Conservation (phyloP, 176 grass and related monocot genomes). For the Pharus latifolius region DNA sequence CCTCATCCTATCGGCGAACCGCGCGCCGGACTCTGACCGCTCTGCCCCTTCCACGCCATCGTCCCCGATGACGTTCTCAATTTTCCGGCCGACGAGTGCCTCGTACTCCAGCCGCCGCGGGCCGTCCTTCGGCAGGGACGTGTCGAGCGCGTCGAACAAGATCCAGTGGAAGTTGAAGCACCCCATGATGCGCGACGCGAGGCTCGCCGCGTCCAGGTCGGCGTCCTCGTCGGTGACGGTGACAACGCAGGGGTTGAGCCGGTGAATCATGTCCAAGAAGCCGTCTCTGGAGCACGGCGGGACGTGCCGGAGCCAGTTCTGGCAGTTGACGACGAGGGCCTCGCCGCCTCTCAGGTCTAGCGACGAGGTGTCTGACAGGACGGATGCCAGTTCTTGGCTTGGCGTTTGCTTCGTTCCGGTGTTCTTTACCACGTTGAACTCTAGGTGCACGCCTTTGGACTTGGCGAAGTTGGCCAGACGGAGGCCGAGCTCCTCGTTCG, state of each 20-base stretch:
- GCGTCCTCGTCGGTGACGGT: slow-evolving; percentile 88
- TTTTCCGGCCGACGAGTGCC: slow-evolving; percentile 68
- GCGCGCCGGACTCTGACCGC: slow-evolving; percentile 46
- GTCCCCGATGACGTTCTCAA: slow-evolving; percentile 65
- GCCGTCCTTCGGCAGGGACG: slow-evolving; percentile 57
- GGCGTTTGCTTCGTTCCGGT: slow-evolving; percentile 12
- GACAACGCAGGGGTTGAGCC: slow-evolving; percentile 51
- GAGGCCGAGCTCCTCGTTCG: slow-evolving; percentile 56
- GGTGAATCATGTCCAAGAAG: slow-evolving; percentile 38
- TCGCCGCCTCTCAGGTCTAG: slow-evolving; percentile 45
- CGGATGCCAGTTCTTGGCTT: slow-evolving; percentile 33
- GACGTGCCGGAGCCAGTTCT: slow-evolving; percentile 70
- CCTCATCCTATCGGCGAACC: slow-evolving; percentile 62
- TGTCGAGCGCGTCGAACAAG: slow-evolving; percentile 83
- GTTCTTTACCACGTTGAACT: slow-evolving; percentile 46
- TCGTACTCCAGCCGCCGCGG: slow-evolving; percentile 60
- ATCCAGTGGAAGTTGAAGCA: slow-evolving; percentile 94
- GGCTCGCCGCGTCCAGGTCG: slow-evolving; percentile 65
- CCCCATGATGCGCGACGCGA: slow-evolving; percentile 33
- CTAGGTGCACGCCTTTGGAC: slow-evolving; percentile 59
- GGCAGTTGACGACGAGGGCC: slow-evolving; percentile 75
- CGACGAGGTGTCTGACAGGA: slow-evolving; percentile 8
- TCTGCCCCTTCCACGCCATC: slow-evolving; percentile 53
- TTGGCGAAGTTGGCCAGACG: slow-evolving; percentile 65
- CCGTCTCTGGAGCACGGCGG: slow-evolving; percentile 18